phyloP scores from a whole-genome alignment of 225 moss, liverwort and hornwort species.

The Pseudoscleropodium purum region DNA sequence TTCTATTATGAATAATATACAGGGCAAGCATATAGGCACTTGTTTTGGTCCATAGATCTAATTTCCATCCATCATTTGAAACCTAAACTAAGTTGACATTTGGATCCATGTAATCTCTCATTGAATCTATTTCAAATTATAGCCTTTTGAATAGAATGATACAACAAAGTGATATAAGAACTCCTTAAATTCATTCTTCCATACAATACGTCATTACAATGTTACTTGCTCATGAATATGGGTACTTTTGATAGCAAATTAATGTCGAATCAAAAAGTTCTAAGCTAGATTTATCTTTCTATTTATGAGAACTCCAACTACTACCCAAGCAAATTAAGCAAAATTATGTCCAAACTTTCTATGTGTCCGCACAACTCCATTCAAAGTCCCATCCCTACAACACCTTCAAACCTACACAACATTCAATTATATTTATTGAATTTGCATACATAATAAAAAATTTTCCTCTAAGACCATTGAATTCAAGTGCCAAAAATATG shows the following conservation, averaged over 20 bases:
- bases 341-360: background rate
- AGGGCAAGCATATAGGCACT: background rate
- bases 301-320: background rate
- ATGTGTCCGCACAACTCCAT: background rate
- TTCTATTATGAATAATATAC: background rate
- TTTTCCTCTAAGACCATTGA: background rate
- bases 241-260: background rate
- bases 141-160: background rate
- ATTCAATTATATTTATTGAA: background rate
- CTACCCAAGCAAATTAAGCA: background rate
- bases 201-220: background rate
- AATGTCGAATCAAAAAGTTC: background rate
- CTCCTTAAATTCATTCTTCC: background rate
- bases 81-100: background rate
- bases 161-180: background rate
- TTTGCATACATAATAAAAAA: background rate
- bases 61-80: background rate
- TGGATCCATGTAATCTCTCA: background rate
- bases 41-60: background rate
- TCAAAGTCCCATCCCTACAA: background rate
- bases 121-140: background rate
- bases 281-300: background rate
- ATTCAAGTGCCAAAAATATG: background rate
- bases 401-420: background rate
- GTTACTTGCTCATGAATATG: rapidly evolving